These are phyloP conservation scores for Didymella glomerata DNA, from an alignment of 2,329 filamentous ascomycete species.

Conservation along the genomic window DNA sequence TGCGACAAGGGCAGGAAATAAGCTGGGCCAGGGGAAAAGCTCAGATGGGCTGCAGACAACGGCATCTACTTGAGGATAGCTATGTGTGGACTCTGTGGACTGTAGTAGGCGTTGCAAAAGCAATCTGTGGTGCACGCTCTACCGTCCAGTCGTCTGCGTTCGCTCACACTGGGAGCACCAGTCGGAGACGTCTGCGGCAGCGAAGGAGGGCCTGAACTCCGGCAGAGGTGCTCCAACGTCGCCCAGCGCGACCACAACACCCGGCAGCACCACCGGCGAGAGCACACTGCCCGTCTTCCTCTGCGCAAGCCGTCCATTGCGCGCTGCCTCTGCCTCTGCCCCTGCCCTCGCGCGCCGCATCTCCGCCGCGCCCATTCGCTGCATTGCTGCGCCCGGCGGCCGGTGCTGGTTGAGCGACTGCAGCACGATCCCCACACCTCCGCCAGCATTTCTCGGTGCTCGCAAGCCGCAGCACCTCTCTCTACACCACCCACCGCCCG, in stretches of 20 bases:
- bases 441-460: slow-evolving; percentile 11
- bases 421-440: slow-evolving; percentile 26
- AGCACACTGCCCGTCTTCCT: background rate
- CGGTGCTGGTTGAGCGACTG: slow-evolving; percentile 4
- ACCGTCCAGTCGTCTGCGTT: background rate
- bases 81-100: background rate
- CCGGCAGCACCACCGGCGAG: background rate
- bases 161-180: slow-evolving; percentile 12
- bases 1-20: background rate
- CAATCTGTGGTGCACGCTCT: background rate
- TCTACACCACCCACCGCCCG: slow-evolving; percentile 23
- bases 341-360: background rate
- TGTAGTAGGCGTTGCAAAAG: background rate
- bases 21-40: background rate
- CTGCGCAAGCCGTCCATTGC: background rate
- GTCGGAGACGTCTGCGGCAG: slow-evolving; percentile 35
- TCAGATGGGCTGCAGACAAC: background rate
- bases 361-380: background rate
- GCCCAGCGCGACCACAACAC: background rate
- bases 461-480: slow-evolving; percentile 6
- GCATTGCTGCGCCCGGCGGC: slow-evolving; percentile 12
- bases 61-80: background rate
- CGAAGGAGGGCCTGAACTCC: slow-evolving; percentile 30
- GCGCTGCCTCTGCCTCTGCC: background rate
- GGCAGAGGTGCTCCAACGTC: slow-evolving; percentile 13